Evolutionary conservation across 768 basidiomycete species (phyloP), one percentile per base, ranked within the genome.

Genomic region (Lactifluus echinatus): DNA sequence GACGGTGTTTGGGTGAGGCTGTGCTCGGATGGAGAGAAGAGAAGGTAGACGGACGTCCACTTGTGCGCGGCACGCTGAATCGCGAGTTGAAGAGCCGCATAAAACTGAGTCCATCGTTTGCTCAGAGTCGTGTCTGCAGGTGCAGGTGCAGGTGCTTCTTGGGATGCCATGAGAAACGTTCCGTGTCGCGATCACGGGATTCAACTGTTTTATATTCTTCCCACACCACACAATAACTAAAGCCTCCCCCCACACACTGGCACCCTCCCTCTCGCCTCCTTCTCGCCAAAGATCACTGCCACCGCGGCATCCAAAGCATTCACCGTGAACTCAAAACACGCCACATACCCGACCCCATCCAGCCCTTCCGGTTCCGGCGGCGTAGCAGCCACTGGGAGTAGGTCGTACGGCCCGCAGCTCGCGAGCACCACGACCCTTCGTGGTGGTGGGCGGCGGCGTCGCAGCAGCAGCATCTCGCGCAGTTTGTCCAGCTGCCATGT

Each of bases 381-480:
- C 14, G 68, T 63, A 8, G 65, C 26, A 8, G 12, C 68, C 14
- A 74, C 31, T 10, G 31, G 31, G 5, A 31, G 68, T 11, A 83
- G 55, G 59, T 87, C 84, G 62, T 86, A 87, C 28, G 85, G 85
- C n/a, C 76, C 79, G 64, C 84, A 84, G 36, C 80, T 84, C 19
- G 81, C 76, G 0, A 87, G 59, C 14, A 85, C 66, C 1, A 83
- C 71, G 33, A 83, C 67, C 17, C 71, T 70, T 17, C 69, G 64
- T 0, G 29, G 53, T 2, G 6, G n/a, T 11, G 29, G 3, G 19
- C 57, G 68, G 42, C 64, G 59, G 19, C 57, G 68, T 43, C 64
- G 59, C 52, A 62, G 21, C 33, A 47, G 57, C 19, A 69, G 43
- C 39, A 75, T 60, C 34, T 62, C 58, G 46, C 58, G 65, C 53